Percentiles rank a stretch among this genome's conserved stretches.
phyloP scores from a whole-genome alignment of 2,329 filamentous ascomycete species.

The Hypoxylon sp. region DNA sequence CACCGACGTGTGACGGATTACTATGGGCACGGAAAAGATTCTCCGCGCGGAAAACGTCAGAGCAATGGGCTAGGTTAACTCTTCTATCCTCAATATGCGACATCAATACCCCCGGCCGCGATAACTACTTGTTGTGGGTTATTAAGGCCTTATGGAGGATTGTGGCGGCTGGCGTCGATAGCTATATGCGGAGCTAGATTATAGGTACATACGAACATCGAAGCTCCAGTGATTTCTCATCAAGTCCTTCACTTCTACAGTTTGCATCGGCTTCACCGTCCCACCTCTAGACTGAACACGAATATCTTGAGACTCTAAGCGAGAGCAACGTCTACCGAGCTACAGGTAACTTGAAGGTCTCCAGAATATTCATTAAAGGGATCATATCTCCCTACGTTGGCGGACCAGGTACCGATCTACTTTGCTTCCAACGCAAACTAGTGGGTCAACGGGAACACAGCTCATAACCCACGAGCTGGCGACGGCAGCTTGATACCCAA shows the following conservation, averaged over 20 bases:
- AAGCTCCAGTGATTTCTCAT: not conserved
- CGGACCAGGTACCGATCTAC: conserved; percentile 19
- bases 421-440: conserved; percentile 25
- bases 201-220: not conserved
- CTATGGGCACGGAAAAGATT: too few relatives aligned
- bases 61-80: not conserved
- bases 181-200: not conserved
- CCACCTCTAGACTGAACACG: not conserved
- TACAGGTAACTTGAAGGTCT: not conserved
- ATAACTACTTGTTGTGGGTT: not conserved
- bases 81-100: not conserved
- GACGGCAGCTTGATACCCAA: not conserved
- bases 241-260: not conserved
- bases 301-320: not conserved
- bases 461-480: conserved; percentile 3
- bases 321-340: not conserved
- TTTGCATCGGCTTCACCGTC: not conserved
- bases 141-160: not conserved
- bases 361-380: not conserved
- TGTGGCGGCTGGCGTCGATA: not conserved
- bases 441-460: conserved; percentile 22
- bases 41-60: not conserved
- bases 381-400: conserved; percentile 11
- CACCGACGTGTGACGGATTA: not conserved
- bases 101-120: not conserved